Percentiles rank a stretch among this genome's conserved stretches.
These are phyloP conservation scores for Tetracladium maxilliforme DNA, from an alignment of 2,329 filamentous ascomycete genomes.

Conservation along the genomic window DNA sequence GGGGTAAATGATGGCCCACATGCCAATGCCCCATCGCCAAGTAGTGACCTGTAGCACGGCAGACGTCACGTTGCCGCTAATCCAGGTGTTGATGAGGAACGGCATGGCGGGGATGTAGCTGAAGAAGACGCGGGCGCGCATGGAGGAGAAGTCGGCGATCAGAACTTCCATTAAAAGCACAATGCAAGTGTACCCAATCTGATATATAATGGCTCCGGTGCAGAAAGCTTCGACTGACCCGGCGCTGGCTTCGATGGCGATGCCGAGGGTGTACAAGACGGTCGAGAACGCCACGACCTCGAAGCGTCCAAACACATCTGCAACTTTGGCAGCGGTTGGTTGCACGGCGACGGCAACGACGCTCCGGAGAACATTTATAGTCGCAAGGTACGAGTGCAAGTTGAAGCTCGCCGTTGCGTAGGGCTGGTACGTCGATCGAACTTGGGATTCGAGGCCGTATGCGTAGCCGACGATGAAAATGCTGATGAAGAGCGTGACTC, in stretches of 20 bases:
- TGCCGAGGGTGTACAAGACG: constrained; percentile 38
- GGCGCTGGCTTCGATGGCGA: no score
- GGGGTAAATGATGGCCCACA: constrained; percentile 48
- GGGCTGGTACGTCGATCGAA: no score
- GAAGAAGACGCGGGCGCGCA: constrained; percentile 46
- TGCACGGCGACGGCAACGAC: constrained; percentile 45
- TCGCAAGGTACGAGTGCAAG: constrained; percentile 39
- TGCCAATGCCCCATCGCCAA: constrained; percentile 50
- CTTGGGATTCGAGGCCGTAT: constrained; percentile 43
- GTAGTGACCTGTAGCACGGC: constrained; percentile 31
- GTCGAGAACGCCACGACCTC: constrained; percentile 40
- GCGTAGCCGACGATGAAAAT: constrained; percentile 50
- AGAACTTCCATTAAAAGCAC: constrained; percentile 49
- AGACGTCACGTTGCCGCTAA: constrained; percentile 39
- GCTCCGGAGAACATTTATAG: constrained; percentile 39
- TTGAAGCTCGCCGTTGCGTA: constrained; percentile 34
- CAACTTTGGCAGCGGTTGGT: constrained; percentile 44
- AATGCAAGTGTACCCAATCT: constrained; percentile 46
- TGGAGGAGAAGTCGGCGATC: constrained; percentile 48
- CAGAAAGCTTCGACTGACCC: background rate
- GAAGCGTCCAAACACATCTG: constrained; percentile 46
- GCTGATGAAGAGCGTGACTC: constrained; percentile 40
- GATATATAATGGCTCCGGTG: background rate
- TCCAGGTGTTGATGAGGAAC: constrained; percentile 48
- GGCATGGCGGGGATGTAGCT: constrained; percentile 46